These are phyloP conservation scores for Pichia sp. DNA, from an alignment of 1,139 yeast species.

Conservation along the genomic window DNA sequence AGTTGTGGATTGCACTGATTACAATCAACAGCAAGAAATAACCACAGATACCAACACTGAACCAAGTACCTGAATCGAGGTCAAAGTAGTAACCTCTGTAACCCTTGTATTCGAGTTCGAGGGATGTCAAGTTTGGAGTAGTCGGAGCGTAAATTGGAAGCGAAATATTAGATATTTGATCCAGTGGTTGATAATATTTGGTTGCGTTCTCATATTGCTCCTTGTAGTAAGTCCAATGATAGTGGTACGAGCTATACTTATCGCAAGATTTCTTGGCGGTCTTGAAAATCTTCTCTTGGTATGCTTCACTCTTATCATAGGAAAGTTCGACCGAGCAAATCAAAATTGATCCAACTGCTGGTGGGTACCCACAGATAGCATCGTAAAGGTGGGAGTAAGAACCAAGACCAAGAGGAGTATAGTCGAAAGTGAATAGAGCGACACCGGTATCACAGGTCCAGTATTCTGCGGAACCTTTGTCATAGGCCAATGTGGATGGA, in stretches of 20 bases:
- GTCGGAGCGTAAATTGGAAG: constrained; percentile 21
- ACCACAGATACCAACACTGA: constrained; percentile 39
- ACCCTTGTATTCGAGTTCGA: constrained; percentile 7
- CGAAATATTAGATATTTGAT: constrained; percentile 15
- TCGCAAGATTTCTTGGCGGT: constrained; percentile 19
- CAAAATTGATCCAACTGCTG: constrained; percentile 28
- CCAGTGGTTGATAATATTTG: constrained; percentile 10
- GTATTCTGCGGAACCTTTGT: constrained; percentile 2
- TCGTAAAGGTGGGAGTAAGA: constrained; percentile 17
- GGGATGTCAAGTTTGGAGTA: constrained; percentile 14
- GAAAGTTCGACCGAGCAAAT: constrained; percentile 25
- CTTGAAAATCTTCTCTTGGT: constrained; percentile 18
- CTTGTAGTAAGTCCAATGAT: constrained; percentile 20
- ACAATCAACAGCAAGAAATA: constrained; percentile 35
- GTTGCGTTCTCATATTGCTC: constrained; percentile 30
- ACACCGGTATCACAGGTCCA: constrained; percentile 2
- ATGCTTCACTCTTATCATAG: constrained; percentile 13
- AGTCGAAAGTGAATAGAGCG: background rate
- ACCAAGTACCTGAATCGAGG: constrained; percentile 24
- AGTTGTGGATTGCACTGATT: constrained; percentile 29
- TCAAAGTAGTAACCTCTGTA: constrained; percentile 22
- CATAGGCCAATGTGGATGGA: background rate
- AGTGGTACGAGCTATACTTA: constrained; percentile 17
- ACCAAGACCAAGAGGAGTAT: constrained; percentile 8
- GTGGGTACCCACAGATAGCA: constrained; percentile 25